Evolutionary conservation across 2,329 filamentous ascomycete genomes (phyloP), one percentile per base, ranked within the genome.

Genomic region (Fusarium paranaense): DNA sequence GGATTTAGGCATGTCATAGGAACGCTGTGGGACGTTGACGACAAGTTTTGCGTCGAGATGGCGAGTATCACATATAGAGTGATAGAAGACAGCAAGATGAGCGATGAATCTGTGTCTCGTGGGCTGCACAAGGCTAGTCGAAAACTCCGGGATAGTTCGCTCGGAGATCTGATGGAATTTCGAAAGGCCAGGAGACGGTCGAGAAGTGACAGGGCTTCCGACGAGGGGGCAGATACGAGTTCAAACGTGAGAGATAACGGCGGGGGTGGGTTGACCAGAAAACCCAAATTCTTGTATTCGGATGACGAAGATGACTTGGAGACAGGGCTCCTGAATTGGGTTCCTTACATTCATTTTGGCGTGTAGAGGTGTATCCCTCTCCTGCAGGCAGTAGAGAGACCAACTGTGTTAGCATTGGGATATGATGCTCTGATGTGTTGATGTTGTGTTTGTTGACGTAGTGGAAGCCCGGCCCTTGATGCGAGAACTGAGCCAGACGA

Each of bases 1-100:
- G 59, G 67, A 0, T 64, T 70, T 0, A n/a, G 65, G 0, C 65
- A 70, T 8, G 56, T 69, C 1, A 16, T 67, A 2, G 64, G 66
- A 2, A 62, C 66, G 0, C 3, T 69, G 2, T 69, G 63, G 66
- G 33, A 47, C 14, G 66, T 69, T 0, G 33, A 32, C 2, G 66
- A 69, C 7, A 16, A 62, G 7, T 20, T 40, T 1, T 69, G 63
- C 6, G 57, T 62, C 11, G 25, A 67, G 14, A 33, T 66, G n/a
- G n/a, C 64, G 8, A 14, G 35, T 13, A 6, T 13, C 38, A 22
- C 52, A 1, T 69, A 69, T 18, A 25, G 58, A 27, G 45, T 4
- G 6, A 56, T 59, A 0, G 35, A 30, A 4, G 14, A n/a, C 1
- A n/a, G 38, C 13, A n/a, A n/a, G n/a, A 35, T 69, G 9, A 52